These are phyloP conservation scores for Aspergillus asperescens DNA, from an alignment of 495 filamentous ascomycete genomes.

Conservation along the genomic window DNA sequence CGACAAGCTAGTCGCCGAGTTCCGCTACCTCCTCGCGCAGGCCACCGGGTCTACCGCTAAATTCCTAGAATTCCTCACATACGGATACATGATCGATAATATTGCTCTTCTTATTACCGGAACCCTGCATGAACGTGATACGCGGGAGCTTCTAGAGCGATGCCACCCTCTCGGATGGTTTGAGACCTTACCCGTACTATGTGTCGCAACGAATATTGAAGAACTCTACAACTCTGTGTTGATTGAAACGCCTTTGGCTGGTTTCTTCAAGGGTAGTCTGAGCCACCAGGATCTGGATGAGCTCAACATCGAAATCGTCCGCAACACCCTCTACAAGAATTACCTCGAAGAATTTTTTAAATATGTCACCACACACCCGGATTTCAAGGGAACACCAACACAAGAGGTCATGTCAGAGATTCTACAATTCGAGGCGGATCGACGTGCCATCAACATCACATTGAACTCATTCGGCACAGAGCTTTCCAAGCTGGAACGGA, in stretches of 20 bases:
- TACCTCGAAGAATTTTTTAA: conserved; percentile 97
- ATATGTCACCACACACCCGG: conserved; percentile 80
- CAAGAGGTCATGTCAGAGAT: conserved; percentile 92
- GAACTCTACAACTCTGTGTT: conserved; percentile 97
- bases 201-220: conserved; percentile 96
- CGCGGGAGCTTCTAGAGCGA: conserved; percentile 86
- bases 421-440: conserved; percentile 92
- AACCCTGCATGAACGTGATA: conserved; percentile 95
- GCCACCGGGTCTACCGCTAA: conserved; percentile 82
- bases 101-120: conserved; percentile 97
- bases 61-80: conserved; percentile 96
- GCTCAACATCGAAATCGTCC: conserved; percentile 98
- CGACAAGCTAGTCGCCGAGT: conserved; percentile 96
- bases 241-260: conserved; percentile 90
- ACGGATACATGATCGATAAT: conserved; percentile 99
- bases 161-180: conserved; percentile 99
- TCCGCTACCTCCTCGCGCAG: conserved; percentile 90
- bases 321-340: conserved; percentile 98
- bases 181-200: conserved; percentile 96
- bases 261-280: conserved; percentile 94
- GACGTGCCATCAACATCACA: conserved; percentile 97
- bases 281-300: conserved; percentile 96
- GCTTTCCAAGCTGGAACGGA: conserved; percentile 85
- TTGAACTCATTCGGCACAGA: conserved; percentile 98
- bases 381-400: conserved; percentile 82